Base-by-base conservation (phyloP, 164 flowering plant genomes). In the Macadamia tetraphylla region DNA sequence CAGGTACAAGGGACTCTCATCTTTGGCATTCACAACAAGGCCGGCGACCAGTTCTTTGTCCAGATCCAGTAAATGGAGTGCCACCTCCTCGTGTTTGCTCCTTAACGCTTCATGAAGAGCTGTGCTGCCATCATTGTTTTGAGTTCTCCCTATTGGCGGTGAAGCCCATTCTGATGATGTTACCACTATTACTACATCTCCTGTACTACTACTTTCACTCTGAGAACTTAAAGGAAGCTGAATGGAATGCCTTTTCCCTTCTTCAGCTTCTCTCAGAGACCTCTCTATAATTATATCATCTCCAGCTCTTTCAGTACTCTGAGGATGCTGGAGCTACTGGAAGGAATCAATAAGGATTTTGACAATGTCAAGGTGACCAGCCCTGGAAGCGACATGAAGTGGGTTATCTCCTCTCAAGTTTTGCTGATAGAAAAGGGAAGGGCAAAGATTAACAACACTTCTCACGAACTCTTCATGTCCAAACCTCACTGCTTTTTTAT, bases 351-450 rank as follows among this genome's bases (percentile, higher is more conserved):
- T 53, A 0, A 71, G 65, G 30, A 61, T 29, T n/a, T 62, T 18
- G 6, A 62, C 75, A 10, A 61, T 29, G 7, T 31, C 57, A 4
- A 62, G 29, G 13, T 63, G 63, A 3, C 75, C 71, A 3, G 30
- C 17, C 46, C 64, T 15, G 1, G 75, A 62, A 29, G 75, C 71
- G 9, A 67, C 63, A 29, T 73, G 75, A 6, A 73, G 67, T 13
- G 67, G 67, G 58, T 51, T 67, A 23, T 67, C 67, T 6, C 71
- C 71, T 12, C 58, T 31, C 9, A 11, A 42, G 46, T 73, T 73
- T 6, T 32, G 13, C 66, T 55, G 57, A 60, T 23, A 59, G 1
- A 59, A 30, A 3, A 58, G 52, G 13, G 52, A 9, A 18, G 70
- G 64, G 40, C 3, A 23, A 40, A 23, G 23, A 5, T 44, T 13